Evolutionary conservation across 2,329 filamentous ascomycete genomes (phyloP), one percentile per base, ranked within the genome.

Genomic region (Atkinsonella hypoxylon): DNA sequence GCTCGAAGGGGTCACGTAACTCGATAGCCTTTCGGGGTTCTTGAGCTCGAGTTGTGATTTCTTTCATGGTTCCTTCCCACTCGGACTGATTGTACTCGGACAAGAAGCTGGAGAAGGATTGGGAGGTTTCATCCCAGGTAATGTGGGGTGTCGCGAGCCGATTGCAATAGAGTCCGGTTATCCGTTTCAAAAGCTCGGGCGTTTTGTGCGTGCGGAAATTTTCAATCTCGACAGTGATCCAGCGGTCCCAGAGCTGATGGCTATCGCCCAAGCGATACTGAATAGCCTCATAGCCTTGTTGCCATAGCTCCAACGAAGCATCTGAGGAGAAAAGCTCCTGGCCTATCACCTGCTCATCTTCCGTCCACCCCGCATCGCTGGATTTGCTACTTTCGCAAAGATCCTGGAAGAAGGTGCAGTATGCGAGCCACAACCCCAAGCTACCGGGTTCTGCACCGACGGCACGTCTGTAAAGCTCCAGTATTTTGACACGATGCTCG

Each of bases 221-320:
- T 56, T 86, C 79, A 63, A 85, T 74, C 62, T 89, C 76, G 45
- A 89, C 76, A 49, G 82, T 79, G 42, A 88, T 74, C 76, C 86
- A 91, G 56, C 83, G 81, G 61, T 90, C 79, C 87, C 87, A 94
- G 11, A 93, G 75, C 51, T 81, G 67, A 62, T 89, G 83, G 61
- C 87, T 91, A 63, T 89, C 85, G 61, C 79, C 79, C 52, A 93
- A 71, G 54, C 86, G 83, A 66, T 83, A 87, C 61, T 83, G 80
- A 49, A 87, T 86, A 41, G 81, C 78, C 54, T 83, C 76, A 57
- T 87, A 82, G 36, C 80, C 87, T 59, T 86, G 76, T 62, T 83
- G 79, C 77, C 87, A 87, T 1, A 87, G 75, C 49, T 79, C 77
- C 49, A 87, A 68, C 44, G 86, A 78, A 45, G 77, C 68, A 34